Evolutionary conservation across 2,329 filamentous ascomycete species (phyloP).

Genomic region (Pyrenophora teres): DNA sequence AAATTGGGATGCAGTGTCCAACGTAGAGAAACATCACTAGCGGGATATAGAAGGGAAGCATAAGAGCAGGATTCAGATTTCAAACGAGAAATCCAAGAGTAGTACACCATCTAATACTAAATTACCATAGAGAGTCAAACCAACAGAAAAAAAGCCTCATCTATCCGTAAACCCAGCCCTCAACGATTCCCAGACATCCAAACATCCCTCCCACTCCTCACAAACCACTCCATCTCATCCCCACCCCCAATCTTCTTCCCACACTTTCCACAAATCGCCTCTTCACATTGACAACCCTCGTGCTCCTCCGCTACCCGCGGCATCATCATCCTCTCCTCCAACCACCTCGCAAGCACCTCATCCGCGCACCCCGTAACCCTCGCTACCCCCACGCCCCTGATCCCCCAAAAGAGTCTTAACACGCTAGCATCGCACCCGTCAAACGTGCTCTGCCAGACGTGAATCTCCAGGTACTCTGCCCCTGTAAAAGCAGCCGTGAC

Average conservation of each 20-base stretch:
- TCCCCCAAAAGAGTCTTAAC: slow-evolving; percentile 52
- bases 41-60: too few relatives aligned
- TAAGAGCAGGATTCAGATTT: too few relatives aligned
- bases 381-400: slow-evolving; percentile 53
- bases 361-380: slow-evolving; percentile 52
- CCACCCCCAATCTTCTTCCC: slow-evolving; percentile 11
- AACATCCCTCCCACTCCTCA: slow-evolving; percentile 15
- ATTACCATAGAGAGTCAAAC: too few relatives aligned
- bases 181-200: slow-evolving; percentile 31
- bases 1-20: too few relatives aligned
- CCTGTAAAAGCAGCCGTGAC: slow-evolving; percentile 53
- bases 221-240: slow-evolving; percentile 21
- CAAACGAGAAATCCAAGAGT: too few relatives aligned
- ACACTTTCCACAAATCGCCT: slow-evolving; percentile 34
- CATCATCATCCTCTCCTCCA: slow-evolving; percentile 53
- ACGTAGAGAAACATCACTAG: too few relatives aligned
- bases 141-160: too few relatives aligned
- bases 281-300: slow-evolving; percentile 31
- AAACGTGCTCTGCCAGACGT: slow-evolving; percentile 53
- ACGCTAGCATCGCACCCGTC: slow-evolving; percentile 49
- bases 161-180: background rate
- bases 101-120: too few relatives aligned
- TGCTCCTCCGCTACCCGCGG: slow-evolving; percentile 25
- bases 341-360: slow-evolving; percentile 49
- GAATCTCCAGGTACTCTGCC: slow-evolving; percentile 54